phyloP scores from a whole-genome alignment of 768 basidiomycete species.

The Strobilomyces confusus region DNA sequence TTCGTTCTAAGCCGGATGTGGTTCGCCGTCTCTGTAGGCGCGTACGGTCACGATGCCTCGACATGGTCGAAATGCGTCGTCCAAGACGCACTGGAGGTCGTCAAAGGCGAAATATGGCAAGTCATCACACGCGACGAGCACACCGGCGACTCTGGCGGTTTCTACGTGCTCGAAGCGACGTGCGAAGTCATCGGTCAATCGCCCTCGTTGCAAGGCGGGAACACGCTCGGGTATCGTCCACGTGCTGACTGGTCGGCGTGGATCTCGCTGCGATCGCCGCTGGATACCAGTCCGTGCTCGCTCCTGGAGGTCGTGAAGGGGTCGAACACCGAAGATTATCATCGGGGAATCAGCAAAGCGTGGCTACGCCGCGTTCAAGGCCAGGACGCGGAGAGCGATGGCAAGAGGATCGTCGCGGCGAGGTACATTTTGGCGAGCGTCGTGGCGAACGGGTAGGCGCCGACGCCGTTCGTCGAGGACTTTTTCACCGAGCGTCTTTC shows the following conservation, averaged over 20 bases:
- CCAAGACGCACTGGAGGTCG: constrained; percentile 47
- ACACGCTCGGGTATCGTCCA: constrained; percentile 18
- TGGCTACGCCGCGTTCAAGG: constrained; percentile 50
- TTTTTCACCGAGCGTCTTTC: constrained; percentile 4
- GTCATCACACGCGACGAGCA: constrained; percentile 33
- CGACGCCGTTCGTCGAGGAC: neutral
- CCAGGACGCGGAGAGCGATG: constrained; percentile 40
- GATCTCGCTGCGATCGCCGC: constrained; percentile 32
- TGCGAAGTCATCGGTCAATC: constrained; percentile 65
- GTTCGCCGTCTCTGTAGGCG: constrained; percentile 56
- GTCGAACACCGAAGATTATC: constrained; percentile 70
- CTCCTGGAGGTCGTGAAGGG: constrained; percentile 45
- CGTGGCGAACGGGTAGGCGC: constrained; percentile 60
- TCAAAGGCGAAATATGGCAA: constrained; percentile 58
- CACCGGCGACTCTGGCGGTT: constrained; percentile 26
- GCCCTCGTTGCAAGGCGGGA: constrained; percentile 4
- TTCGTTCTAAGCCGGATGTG: constrained; percentile 62
- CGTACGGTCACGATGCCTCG: constrained; percentile 27
- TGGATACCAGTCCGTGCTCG: neutral
- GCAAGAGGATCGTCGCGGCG: constrained; percentile 49
- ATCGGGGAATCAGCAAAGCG: constrained; percentile 59
- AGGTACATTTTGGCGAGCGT: constrained; percentile 68
- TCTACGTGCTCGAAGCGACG: constrained; percentile 65
- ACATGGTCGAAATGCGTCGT: constrained; percentile 38
- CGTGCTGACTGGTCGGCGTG: constrained; percentile 69